Base-by-base conservation (phyloP, 2,329 filamentous ascomycete genomes). In the Fusarium equiseti region DNA sequence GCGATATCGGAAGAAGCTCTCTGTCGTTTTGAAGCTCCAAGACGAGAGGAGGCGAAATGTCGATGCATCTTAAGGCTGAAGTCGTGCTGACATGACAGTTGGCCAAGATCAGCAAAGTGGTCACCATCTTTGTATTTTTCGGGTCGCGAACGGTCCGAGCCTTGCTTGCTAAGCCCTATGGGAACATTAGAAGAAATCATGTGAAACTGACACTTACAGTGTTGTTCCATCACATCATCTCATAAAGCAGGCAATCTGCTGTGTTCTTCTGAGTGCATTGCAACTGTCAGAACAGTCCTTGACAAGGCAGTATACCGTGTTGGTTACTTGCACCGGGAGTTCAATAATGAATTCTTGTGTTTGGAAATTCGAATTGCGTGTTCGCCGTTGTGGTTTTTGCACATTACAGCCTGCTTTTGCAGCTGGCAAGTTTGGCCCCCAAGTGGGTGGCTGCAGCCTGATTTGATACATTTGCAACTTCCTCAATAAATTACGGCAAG, bases 261-360 rank as follows among this genome's bases (percentile, higher is more conserved):
- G 3, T 38, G 18, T 38, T 38, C 35, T 38, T 38, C 35, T 12
- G 35, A 38, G 35, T 18, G n/a, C 35, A 12, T 38, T 1, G 2
- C 35, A 2, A n/a, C 0, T n/a, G 6, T 38, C 35, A 12, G 18
- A 38, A 38, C 35, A 38, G 10, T 12, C 10, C 35, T 38, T 6
- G 35, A n/a, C 5, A 10, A 4, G 35, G 18, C 35, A 4, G 10
- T 1, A n/a, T 38, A 18, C 1, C 12, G 18, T 38, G 6, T 38
- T 38, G 18, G 3, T 7, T 4, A 18, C 6, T 38, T n/a, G 18
- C 2, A n/a, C 1, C 1, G 6, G 0, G 5, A n/a, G 2, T n/a
- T 2, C 10, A 11, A 38, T 3, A 12, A n/a, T 7, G 6, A 38
- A n/a, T 7, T 2, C 5, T 12, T n/a, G 9, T 38, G 9, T 4